Evolutionary conservation across 2,329 filamentous ascomycete species (phyloP).

Genomic region (Nothopassalora personata): DNA sequence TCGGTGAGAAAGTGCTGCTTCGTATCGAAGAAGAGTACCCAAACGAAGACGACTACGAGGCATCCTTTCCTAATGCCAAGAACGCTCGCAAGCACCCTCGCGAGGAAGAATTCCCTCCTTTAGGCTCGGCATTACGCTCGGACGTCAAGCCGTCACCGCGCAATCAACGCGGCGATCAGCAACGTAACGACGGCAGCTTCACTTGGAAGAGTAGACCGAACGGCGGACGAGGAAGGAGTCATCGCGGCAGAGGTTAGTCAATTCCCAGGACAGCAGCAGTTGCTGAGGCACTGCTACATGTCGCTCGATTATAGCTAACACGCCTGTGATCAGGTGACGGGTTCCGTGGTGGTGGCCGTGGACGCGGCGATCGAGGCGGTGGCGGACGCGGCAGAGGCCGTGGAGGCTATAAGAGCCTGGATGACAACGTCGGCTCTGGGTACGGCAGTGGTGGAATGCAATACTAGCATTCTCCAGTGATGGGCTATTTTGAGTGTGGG

Average conservation of each 20-base stretch:
- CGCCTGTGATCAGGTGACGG: conserved; percentile 3
- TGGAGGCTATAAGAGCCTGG: conserved; percentile 39
- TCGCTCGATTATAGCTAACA: no score
- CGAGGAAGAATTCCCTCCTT: conserved; percentile 46
- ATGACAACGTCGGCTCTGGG: conserved; percentile 36
- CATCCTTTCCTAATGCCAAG: conserved; percentile 55
- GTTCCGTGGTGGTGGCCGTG: conserved; percentile 12
- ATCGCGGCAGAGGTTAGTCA: conserved; percentile 30
- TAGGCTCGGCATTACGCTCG: conserved; percentile 20
- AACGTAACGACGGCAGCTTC: conserved; percentile 31
- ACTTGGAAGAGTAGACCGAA: conserved; percentile 19
- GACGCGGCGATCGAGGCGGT: conserved; percentile 27
- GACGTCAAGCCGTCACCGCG: conserved; percentile 23
- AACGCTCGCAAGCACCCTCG: conserved; percentile 59
- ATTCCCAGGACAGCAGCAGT: no score
- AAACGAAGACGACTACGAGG: conserved; percentile 59
- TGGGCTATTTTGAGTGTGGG: no score
- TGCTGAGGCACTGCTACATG: no score
- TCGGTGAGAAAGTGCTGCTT: conserved; percentile 80
- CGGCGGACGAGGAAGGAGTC: conserved; percentile 32
- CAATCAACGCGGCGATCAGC: conserved; percentile 24
- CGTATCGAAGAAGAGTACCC: conserved; percentile 69
- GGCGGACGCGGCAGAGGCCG: conserved; percentile 23
- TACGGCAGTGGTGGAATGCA: conserved; percentile 34
- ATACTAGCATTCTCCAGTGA: conserved; percentile 22